Conservation (phyloP, 1,139 yeast species). For the Debaryomyces robertsiae region DNA sequence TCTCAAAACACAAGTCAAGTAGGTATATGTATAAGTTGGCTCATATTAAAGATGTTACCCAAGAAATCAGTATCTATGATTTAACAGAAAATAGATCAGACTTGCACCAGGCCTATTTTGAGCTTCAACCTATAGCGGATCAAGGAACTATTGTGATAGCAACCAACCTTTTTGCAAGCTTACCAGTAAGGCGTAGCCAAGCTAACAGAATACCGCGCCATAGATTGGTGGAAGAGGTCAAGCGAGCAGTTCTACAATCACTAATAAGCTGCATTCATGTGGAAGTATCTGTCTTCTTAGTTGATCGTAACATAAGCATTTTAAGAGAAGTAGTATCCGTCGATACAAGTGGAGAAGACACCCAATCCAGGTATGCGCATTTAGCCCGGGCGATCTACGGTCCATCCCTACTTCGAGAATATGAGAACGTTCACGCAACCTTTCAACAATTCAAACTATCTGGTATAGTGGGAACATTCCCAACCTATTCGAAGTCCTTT, state of each 20-base stretch:
- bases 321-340: constrained; percentile 10
- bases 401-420: constrained; percentile 15
- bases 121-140: neutral
- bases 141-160: constrained; percentile 58
- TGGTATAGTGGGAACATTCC: constrained; percentile 31
- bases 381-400: constrained; percentile 25
- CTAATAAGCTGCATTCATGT: constrained; percentile 30
- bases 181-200: constrained; percentile 59
- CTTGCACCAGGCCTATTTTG: neutral
- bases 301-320: constrained; percentile 10
- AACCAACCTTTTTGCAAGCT: constrained; percentile 48
- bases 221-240: constrained; percentile 32
- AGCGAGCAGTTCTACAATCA: constrained; percentile 35
- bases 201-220: constrained; percentile 24
- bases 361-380: constrained; percentile 6
- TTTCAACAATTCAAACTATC: constrained; percentile 27
- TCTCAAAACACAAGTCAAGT: constrained; percentile 29
- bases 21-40: neutral
- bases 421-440: constrained; percentile 22
- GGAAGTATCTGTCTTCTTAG: constrained; percentile 21
- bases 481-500: constrained; percentile 35
- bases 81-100: neutral
- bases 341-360: neutral
- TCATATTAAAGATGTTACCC: neutral
- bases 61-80: neutral